Percentiles rank a stretch among this genome's conserved stretches.
Conservation (phyloP, 768 basidiomycete genomes). For the Leccinum broughii region DNA sequence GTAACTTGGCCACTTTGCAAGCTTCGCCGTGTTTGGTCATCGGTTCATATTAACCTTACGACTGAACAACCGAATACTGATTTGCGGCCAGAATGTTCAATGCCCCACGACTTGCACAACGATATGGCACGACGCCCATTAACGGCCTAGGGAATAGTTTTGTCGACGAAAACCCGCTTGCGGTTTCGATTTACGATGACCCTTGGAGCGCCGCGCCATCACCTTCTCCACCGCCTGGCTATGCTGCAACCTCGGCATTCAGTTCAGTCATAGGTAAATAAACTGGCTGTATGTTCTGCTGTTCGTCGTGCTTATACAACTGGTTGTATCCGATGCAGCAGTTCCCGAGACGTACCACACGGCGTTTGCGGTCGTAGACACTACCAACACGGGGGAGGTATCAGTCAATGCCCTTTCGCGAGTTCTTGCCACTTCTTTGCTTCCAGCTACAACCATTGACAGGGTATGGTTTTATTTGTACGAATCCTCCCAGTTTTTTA, state of each 20-base stretch:
- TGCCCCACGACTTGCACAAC: constrained; percentile 71
- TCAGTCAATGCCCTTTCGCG: constrained; percentile 84
- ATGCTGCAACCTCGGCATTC: constrained; percentile 53
- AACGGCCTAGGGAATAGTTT: constrained; percentile 69
- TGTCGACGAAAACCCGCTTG: constrained; percentile 75
- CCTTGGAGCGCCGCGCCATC: constrained; percentile 79
- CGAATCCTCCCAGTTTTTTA: not conserved
- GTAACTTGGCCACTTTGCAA: constrained; percentile 1
- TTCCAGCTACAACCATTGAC: constrained; percentile 84
- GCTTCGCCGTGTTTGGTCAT: not conserved
- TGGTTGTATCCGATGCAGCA: constrained; percentile 65
- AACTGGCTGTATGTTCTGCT: not conserved
- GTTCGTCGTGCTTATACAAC: constrained; percentile 10
- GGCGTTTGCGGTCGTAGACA: constrained; percentile 73
- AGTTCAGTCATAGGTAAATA: constrained; percentile 73
- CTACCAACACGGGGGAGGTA: constrained; percentile 68
- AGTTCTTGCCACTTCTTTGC: constrained; percentile 70
- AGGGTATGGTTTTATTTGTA: constrained; percentile 45
- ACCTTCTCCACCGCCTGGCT: constrained; percentile 63
- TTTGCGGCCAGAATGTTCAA: constrained; percentile 67
- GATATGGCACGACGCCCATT: constrained; percentile 58
- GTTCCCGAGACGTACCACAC: constrained; percentile 76
- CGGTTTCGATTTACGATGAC: constrained; percentile 75
- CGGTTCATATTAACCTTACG: constrained; percentile 10
- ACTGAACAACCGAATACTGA: constrained; percentile 13